Conservation (phyloP, 257 asterid species). For the Petrea volubilis region DNA sequence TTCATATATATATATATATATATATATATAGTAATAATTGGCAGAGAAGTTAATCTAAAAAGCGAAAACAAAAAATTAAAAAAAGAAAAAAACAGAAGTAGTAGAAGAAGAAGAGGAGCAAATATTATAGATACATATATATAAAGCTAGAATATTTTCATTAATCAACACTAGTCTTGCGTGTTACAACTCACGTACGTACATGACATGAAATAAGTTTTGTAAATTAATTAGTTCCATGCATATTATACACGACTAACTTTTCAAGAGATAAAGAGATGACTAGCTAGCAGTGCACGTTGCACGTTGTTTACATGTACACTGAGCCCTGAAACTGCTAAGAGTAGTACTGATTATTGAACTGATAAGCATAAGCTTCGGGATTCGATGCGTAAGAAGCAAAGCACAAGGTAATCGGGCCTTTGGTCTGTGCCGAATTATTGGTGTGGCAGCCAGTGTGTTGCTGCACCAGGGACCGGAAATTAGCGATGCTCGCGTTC, state of each 20-base stretch:
- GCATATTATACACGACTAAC: no score
- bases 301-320: no score
- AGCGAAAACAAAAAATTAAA: no score
- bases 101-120: no score
- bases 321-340: neutral
- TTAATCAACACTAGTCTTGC: no score
- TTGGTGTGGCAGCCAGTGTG: slow-evolving; percentile 53
- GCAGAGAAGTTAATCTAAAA: no score
- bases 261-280: neutral
- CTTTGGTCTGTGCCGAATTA: slow-evolving; percentile 26
- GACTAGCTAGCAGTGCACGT: neutral
- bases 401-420: slow-evolving; percentile 62
- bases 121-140: no score
- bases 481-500: slow-evolving; percentile 51
- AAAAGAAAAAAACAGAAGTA: no score
- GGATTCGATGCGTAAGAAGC: slow-evolving; percentile 4
- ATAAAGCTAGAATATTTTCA: no score
- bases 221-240: neutral
- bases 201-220: neutral
- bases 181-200: no score
- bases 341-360: neutral
- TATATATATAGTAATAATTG: no score
- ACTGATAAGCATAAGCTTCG: neutral
- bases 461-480: slow-evolving; percentile 64
- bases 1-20: no score